Evolutionary conservation across 2,329 filamentous ascomycete genomes (phyloP), one percentile per base, ranked within the genome.

Genomic region (Dendryphion nanum): DNA sequence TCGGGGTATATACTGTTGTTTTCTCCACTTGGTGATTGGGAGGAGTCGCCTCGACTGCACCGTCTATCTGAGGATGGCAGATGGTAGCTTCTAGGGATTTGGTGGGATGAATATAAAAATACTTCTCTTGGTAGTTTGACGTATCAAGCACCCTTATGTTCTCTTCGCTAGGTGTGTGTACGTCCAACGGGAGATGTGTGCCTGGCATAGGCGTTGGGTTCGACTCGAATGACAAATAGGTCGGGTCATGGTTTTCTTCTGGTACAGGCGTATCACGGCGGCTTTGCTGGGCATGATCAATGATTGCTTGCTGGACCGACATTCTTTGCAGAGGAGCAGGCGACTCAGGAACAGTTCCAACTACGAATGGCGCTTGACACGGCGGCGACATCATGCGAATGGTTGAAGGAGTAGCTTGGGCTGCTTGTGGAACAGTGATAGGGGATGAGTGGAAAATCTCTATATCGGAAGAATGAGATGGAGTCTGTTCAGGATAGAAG

Each of bases 381-480:
- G 41, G 33, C 14, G 40, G 31, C 4, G 37, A 29, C 18, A 19
- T 33, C 18, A 24, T 5, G 23, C 15, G 10, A 6, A 35, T n/a
- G n/a, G 18, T 15, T 29, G 6, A 12, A 23, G 29, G 19, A 31
- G 19, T 35, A 49, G 36, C 18, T 47, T 43, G 8, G 34, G 30
- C 14, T 46, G 35, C 12, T 30, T 29, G n/a, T n/a, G 55, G 58
- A 21, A 62, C 49, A 21, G 50, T 36, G n/a, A 63, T 43, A 5
- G 59, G 58, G 6, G 57, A 61, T 16, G 60, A 61, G 32, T 45
- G 56, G 17, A 49, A 45, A 2, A 59, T 47, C 5, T 44, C 23
- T n/a, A 43, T 6, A 24, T 44, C 54, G n/a, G 52, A 54, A 16
- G 41, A 37, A 8, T 30, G 26, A 2, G 53, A 50, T 6, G 30